These are phyloP conservation scores for Buddleja alternifolia DNA, from an alignment of 257 asterid genomes.

Conservation along the genomic window DNA sequence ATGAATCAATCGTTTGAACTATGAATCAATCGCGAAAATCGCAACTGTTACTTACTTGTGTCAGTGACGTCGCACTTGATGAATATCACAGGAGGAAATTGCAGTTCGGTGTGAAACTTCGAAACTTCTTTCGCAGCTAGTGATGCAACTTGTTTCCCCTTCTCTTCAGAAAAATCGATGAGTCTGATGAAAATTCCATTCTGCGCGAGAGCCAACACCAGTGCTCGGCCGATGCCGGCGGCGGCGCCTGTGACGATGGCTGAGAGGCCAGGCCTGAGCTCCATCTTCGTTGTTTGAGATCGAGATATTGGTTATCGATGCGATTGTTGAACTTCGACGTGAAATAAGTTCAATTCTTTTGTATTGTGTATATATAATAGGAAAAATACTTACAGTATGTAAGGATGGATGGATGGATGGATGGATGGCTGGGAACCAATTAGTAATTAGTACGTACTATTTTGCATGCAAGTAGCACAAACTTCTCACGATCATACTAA, in stretches of 20 bases:
- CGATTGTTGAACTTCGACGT: slow-evolving; percentile 39
- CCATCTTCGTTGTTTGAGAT: no score
- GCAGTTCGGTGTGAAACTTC: slow-evolving; percentile 49
- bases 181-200: slow-evolving; percentile 78
- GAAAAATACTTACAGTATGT: no score
- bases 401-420: no score
- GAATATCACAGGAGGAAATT: slow-evolving; percentile 55
- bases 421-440: no score
- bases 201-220: slow-evolving; percentile 76
- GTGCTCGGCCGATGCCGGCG: slow-evolving; percentile 85
- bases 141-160: slow-evolving; percentile 60
- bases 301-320: no score
- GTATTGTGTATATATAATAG: no score
- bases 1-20: no score
- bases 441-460: no score
- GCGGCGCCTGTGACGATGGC: slow-evolving; percentile 97
- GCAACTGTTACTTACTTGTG: slow-evolving; percentile 42
- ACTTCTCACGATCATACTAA: no score
- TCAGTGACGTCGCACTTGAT: slow-evolving; percentile 72
- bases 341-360: no score
- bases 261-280: slow-evolving; percentile 86
- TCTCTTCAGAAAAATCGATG: slow-evolving; percentile 63
- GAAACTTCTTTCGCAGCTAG: slow-evolving; percentile 59
- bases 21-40: slow-evolving; percentile 13
- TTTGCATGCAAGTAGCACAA: no score